Percentiles rank a stretch among this genome's conserved stretches.
Conservation (phyloP, 2,329 filamentous ascomycete genomes). For the Boeremia lycopersici region DNA sequence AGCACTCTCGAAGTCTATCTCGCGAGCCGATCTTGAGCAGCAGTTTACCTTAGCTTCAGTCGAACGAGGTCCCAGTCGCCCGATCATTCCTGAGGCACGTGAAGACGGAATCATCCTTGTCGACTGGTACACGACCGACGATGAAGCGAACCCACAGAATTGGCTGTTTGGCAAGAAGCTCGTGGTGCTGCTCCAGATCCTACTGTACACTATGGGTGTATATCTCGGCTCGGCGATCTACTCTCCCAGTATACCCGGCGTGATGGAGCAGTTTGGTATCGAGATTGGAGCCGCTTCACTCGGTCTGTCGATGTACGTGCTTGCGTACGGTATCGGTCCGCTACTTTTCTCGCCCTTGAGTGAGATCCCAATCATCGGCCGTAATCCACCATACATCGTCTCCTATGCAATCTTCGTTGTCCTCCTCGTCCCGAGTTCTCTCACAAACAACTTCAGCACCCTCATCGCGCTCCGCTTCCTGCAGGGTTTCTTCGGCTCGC, state of each 20-base stretch:
- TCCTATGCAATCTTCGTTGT: conserved; percentile 73
- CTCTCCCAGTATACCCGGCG: conserved; percentile 49
- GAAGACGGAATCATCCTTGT: conserved; percentile 49
- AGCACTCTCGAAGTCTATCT: conserved; percentile 44
- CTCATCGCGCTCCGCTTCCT: conserved; percentile 61
- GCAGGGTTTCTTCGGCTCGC: conserved; percentile 49
- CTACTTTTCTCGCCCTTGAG: conserved; percentile 69
- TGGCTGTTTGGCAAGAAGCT: conserved; percentile 45
- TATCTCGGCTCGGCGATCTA: conserved; percentile 62
- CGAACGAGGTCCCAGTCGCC: conserved; percentile 42
- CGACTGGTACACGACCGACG: conserved; percentile 53
- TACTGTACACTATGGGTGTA: conserved; percentile 67
- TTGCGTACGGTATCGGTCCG: conserved; percentile 67
- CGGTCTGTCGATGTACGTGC: conserved; percentile 67
- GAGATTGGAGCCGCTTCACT: conserved; percentile 59
- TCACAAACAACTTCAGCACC: conserved; percentile 67
- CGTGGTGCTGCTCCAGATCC: conserved; percentile 47
- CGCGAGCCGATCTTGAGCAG: conserved; percentile 50
- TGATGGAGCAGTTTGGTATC: conserved; percentile 62
- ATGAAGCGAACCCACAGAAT: conserved; percentile 50
- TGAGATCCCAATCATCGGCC: conserved; percentile 70
- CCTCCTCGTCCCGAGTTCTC: conserved; percentile 67
- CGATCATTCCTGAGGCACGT: conserved; percentile 43
- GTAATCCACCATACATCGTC: conserved; percentile 70
- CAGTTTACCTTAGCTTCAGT: conserved; percentile 45